Base-by-base conservation (phyloP, 768 basidiomycete species). In the Leucosporidium scottii region DNA sequence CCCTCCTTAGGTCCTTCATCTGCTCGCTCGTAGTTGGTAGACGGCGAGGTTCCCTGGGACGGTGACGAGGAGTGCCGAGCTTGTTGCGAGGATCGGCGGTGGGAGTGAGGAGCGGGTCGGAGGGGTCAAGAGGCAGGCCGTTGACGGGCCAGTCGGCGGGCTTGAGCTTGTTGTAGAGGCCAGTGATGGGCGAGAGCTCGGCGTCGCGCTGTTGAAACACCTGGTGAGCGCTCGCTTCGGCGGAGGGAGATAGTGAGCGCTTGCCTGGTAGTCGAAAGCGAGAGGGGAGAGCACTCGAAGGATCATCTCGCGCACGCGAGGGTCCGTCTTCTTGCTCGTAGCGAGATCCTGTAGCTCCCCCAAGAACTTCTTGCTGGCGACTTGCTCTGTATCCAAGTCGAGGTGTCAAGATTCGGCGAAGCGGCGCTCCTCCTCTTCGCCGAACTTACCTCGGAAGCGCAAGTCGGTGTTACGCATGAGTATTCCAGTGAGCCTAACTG, bases 331-430 rank as follows among this genome's bases (percentile, higher is more conserved):
- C 30, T 61, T 61, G 23, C 49, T 36, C 23, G 55, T 21, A 25
- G 61, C 59, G 28, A 71, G 59, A 28, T 62, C 67, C 18, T 53
- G 48, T 17, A 73, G 17, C 7, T 65, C 64, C 21, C 49, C 25
- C 20, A 73, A 30, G 66, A 75, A 75, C 66, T 75, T 75, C 34
- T 73, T 71, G 15, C 60, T 49, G 18, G 66, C 72, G 44, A 75
- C 57, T 49, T 73, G 65, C 12, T 67, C 68, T 73, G 59, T 15
- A 8, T n/a, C 9, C 3, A 5, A 7, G 1, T 34, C 55, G 6
- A 23, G 55, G 27, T 15, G 47, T 48, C 44, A 61, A 31, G 4
- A 21, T 10, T 4, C 6, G 10, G 9, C 39, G 10, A 17, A 44
- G 39, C 39, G 39, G 15, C 39, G 39, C 28, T 30, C 60, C 5